phyloP scores from a whole-genome alignment of 2,329 filamentous ascomycete species.

The Tolypocladium paradoxum region DNA sequence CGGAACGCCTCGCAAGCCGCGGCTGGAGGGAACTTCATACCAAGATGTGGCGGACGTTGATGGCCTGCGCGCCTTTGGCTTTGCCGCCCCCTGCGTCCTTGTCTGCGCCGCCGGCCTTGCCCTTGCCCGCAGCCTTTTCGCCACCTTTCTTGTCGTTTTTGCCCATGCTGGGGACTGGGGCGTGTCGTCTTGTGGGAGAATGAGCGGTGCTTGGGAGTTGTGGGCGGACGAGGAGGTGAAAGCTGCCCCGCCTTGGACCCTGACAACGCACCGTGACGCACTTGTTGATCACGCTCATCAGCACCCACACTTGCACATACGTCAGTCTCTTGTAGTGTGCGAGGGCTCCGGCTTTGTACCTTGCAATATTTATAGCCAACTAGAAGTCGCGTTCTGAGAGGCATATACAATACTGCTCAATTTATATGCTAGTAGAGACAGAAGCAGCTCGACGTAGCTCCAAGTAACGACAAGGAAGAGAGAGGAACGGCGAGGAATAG shows the following conservation, averaged over 20 bases:
- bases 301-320: background rate
- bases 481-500: background rate
- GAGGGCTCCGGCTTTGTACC: background rate
- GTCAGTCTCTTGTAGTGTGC: background rate
- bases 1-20: background rate
- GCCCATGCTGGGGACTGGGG: conserved; percentile 17
- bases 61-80: conserved; percentile 48
- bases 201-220: background rate
- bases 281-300: background rate
- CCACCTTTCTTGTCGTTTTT: conserved; percentile 30
- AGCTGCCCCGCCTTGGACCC: background rate
- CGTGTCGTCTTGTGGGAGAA: background rate
- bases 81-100: conserved; percentile 26
- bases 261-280: background rate
- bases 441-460: too few relatives aligned
- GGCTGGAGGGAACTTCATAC: conserved; percentile 18
- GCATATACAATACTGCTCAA: background rate
- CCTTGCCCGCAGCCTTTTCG: conserved; percentile 23
- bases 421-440: too few relatives aligned
- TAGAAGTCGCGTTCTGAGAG: background rate
- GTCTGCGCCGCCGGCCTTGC: conserved; percentile 17
- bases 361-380: background rate
- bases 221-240: conserved; percentile 1
- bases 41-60: conserved; percentile 67
- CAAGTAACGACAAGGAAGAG: background rate